A percentile compares a stretch with the other conserved stretches of the same genome.
Conservation (phyloP, 192 early-diverging fungal species). For the Lunasporangiospora selenospora region DNA sequence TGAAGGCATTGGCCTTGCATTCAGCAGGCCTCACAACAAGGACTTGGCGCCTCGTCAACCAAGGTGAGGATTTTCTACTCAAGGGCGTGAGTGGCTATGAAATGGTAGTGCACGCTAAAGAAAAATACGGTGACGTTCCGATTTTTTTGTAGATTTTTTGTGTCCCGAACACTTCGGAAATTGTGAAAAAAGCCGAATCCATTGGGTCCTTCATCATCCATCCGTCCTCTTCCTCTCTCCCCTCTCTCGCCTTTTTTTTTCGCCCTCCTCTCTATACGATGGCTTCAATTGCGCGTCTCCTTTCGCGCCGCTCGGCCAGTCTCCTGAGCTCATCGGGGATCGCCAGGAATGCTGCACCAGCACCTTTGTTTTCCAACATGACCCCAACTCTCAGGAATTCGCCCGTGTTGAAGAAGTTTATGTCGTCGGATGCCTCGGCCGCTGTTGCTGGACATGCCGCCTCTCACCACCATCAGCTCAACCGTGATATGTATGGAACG, state of each 20-base stretch:
- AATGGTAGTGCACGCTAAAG: too few species aligned
- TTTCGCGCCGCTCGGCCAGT: slow-evolving; percentile 38
- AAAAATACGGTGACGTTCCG: too few species aligned
- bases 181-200: too few species aligned
- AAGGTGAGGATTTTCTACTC: neutral
- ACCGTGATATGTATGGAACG: slow-evolving; percentile 10
- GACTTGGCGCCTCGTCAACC: neutral
- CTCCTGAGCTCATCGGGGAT: slow-evolving; percentile 27
- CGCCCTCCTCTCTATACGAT: slow-evolving; percentile 3
- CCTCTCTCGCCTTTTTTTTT: neutral
- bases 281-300: slow-evolving; percentile 44
- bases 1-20: too few species aligned
- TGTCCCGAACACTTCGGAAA: neutral
- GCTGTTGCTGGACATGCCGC: neutral
- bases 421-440: slow-evolving; percentile 20
- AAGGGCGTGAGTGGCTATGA: neutral
- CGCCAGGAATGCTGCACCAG: slow-evolving; percentile 4
- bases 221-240: neutral
- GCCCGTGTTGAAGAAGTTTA: slow-evolving; percentile 16
- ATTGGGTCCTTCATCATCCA: neutral
- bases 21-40: too few species aligned
- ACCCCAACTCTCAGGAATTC: neutral
- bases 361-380: slow-evolving; percentile 2
- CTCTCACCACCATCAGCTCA: slow-evolving; percentile 34
- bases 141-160: neutral